phyloP scores from a whole-genome alignment of 495 filamentous ascomycete genomes.

The Xylaria venustula region DNA sequence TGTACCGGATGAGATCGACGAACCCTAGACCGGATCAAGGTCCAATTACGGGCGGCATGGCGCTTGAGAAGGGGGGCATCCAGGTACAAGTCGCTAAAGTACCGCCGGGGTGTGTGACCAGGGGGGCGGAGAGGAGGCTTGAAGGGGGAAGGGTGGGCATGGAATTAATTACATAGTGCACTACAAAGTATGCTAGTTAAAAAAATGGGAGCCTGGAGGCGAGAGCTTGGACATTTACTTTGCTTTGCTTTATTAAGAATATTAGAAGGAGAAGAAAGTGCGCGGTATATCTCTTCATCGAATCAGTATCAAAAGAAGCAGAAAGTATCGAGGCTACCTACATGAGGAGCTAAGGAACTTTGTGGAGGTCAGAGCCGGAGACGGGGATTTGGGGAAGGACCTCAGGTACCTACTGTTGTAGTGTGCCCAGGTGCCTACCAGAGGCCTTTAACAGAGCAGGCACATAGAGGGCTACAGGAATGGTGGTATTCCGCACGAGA shows the following conservation, averaged over 20 bases:
- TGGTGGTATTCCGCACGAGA: constrained; percentile 7
- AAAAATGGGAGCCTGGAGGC: constrained; percentile 12
- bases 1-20: constrained; percentile 28
- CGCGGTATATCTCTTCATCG: neutral
- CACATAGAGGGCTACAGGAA: neutral
- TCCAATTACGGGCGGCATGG: constrained; percentile 34
- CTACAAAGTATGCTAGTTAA: too few relatives aligned
- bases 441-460: neutral
- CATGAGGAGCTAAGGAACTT: neutral
- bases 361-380: neutral
- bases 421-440: neutral
- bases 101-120: constrained; percentile 11
- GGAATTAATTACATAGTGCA: too few relatives aligned
- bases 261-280: neutral
- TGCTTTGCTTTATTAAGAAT: neutral
- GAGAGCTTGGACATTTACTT: neutral
- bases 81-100: constrained; percentile 15
- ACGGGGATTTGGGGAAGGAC: neutral
- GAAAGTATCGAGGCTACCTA: too few relatives aligned
- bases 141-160: neutral
- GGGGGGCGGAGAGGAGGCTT: neutral
- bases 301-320: too few relatives aligned
- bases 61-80: constrained; percentile 27
- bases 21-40: constrained; percentile 24
- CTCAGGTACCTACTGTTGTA: too few relatives aligned